phyloP scores from a whole-genome alignment of 164 flowering plant species.

The Piper longum region DNA sequence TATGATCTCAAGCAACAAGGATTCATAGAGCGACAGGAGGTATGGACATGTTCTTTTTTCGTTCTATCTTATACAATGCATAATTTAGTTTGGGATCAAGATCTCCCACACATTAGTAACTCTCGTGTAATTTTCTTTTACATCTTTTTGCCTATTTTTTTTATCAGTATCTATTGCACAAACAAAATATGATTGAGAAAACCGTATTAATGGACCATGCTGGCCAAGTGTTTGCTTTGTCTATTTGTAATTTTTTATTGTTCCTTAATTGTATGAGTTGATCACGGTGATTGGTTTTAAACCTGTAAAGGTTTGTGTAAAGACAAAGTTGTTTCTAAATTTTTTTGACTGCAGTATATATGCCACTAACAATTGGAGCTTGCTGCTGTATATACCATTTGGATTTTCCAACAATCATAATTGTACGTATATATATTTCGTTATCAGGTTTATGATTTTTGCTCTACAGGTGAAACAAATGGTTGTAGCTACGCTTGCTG shows the following conservation, averaged over 20 bases:
- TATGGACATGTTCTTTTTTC: conserved; percentile 3
- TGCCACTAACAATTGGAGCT: background rate
- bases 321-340: too few relatives aligned
- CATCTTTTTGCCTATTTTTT: too few relatives aligned
- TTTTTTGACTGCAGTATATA: too few relatives aligned
- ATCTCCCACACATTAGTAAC: too few relatives aligned
- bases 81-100: background rate
- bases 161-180: too few relatives aligned
- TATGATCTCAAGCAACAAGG: conserved; percentile 57
- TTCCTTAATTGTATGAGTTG: too few relatives aligned
- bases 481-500: conserved; percentile 98
- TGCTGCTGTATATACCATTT: background rate
- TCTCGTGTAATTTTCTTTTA: too few relatives aligned
- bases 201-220: background rate
- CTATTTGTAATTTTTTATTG: too few relatives aligned
- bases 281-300: too few relatives aligned
- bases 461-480: conserved; percentile 79
- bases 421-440: too few relatives aligned
- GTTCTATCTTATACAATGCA: background rate
- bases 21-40: conserved; percentile 51
- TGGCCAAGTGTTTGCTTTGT: background rate
- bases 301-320: too few relatives aligned
- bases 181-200: background rate
- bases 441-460: background rate
- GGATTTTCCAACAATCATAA: background rate